These are phyloP conservation scores for Glaciozyma antarctica DNA, from an alignment of 768 basidiomycete genomes.

Conservation along the genomic window DNA sequence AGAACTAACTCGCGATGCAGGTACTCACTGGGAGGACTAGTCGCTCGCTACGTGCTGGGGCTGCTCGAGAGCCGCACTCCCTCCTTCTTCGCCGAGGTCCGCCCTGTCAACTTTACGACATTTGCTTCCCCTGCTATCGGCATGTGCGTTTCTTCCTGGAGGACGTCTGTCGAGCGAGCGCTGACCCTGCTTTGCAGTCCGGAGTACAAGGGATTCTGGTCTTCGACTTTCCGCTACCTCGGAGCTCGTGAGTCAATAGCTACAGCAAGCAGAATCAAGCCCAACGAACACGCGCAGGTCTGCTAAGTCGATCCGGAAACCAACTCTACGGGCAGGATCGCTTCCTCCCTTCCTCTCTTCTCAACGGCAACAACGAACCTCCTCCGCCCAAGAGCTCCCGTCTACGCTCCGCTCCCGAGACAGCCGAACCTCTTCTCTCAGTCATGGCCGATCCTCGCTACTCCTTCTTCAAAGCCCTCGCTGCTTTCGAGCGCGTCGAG, in stretches of 20 bases:
- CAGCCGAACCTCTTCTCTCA: conserved; percentile 58
- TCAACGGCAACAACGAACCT: conserved; percentile 3
- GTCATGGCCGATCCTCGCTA: conserved; percentile 71
- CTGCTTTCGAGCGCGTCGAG: conserved; percentile 56
- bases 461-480: conserved; percentile 61
- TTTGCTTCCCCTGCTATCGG: conserved; percentile 78
- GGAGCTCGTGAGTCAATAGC: conserved; percentile 51
- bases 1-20: conserved; percentile 40
- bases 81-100: conserved; percentile 58
- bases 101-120: conserved; percentile 71
- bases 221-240: conserved; percentile 48
- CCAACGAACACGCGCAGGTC: not conserved
- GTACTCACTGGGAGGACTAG: conserved; percentile 70
- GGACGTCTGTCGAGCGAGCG: not conserved
- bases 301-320: conserved; percentile 69
- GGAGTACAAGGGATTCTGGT: conserved; percentile 46
- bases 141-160: not conserved
- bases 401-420: conserved; percentile 34
- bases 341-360: conserved; percentile 37
- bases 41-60: conserved; percentile 74
- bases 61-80: conserved; percentile 38
- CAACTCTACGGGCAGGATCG: conserved; percentile 66
- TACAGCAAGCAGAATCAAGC: not conserved
- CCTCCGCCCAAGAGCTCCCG: conserved; percentile 39
- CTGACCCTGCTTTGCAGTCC: conserved; percentile 48